These are phyloP conservation scores for Tolypocladium album DNA, from an alignment of 2,329 filamentous ascomycete genomes.

Conservation along the genomic window DNA sequence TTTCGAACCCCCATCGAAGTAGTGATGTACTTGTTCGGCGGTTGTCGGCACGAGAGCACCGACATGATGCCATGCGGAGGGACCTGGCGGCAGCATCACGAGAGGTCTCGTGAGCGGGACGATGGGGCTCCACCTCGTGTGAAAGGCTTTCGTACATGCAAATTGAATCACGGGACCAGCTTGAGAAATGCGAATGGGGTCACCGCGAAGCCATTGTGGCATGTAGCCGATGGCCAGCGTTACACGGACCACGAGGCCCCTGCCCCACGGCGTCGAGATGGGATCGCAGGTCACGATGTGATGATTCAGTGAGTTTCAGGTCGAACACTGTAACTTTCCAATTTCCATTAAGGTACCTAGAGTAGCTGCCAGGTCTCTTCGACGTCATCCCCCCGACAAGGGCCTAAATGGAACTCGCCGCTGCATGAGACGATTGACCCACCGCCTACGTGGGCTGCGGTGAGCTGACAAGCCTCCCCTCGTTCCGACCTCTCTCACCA, in stretches of 20 bases:
- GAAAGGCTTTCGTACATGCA: not conserved
- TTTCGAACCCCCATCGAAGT: not conserved
- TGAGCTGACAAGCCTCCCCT: not conserved
- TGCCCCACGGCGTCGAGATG: not conserved
- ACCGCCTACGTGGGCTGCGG: not conserved
- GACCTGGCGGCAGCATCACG: not conserved
- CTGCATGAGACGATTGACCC: not conserved
- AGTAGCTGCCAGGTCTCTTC: not conserved
- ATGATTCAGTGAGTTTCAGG: not conserved
- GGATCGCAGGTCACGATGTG: not conserved
- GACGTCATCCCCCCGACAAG: not conserved
- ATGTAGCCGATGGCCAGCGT: not conserved
- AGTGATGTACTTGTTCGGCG: not conserved
- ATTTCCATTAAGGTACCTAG: not conserved
- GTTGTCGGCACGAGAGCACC: not conserved
- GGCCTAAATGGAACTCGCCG: not conserved
- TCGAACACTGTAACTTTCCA: not conserved
- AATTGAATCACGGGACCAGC: not conserved
- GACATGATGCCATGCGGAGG: not conserved
- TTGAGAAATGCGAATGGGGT: not conserved
- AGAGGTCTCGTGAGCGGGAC: not conserved
- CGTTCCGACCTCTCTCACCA: not conserved
- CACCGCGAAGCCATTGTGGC: not conserved
- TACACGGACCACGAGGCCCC: not conserved
- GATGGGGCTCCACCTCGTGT: conserved; percentile 1